Evolutionary conservation across 108 stramenopile species (phyloP), one percentile per base, ranked within the genome.

Genomic region (Asterionellopsis glacialis): DNA sequence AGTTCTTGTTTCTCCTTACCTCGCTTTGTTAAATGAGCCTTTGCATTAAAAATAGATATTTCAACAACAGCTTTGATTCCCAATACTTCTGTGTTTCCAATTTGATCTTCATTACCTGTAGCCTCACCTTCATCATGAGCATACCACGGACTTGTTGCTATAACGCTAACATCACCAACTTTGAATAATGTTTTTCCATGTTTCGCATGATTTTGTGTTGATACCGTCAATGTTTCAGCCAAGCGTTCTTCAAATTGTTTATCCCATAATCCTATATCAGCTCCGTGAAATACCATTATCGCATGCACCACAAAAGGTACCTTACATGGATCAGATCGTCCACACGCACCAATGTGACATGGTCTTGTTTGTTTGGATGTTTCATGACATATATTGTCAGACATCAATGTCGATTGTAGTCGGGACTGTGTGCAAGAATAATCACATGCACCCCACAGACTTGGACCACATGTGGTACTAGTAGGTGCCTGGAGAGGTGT

Each of bases 281-380:
- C 75, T 49, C 73, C 79, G 11, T 76, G 67, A 21, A 91, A 63
- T 48, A 71, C 82, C 13, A 87, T 28, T 40, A 91, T 85, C 4
- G 82, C 72, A 59, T 87, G 85, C 10, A 91, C 75, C 59, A 85
- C 53, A 56, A 78, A 91, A 1, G 85, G 85, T 48, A 83, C 81
- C 9, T 73, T 38, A 65, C 90, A 91, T 11, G 87, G 78, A 65
- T 91, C 87, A 10, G 58, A 64, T 48, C 78, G 62, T 13, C 86
- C 84, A 62, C 90, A 91, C 11, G 77, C 78, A 41, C 74, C 80
- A 12, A 80, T 59, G 55, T 91, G 90, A 23, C 90, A 91, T 23
- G 70, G 64, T 33, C 90, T 72, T 11, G 59, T 77, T 41, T 69
- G 59, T 18, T 84, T 68, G 12, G 64, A 47, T 22, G 64, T 59